Evolutionary conservation across 768 basidiomycete genomes (phyloP).

Genomic region (Suillus americanus): DNA sequence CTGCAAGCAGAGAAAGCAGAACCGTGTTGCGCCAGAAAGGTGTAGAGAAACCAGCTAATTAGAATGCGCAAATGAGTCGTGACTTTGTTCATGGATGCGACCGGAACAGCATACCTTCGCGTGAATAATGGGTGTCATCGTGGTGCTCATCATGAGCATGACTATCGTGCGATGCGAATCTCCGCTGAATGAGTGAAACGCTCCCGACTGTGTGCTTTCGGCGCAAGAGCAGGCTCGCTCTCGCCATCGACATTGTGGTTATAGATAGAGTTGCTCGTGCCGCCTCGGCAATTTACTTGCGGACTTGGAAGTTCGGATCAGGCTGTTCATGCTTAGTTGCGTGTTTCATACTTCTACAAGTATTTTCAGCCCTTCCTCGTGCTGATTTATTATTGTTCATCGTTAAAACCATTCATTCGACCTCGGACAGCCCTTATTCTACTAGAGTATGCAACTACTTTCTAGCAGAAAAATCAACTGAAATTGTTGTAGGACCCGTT

Average conservation of each 20-base stretch:
- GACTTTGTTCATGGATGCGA: neutral
- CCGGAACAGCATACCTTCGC: conserved; percentile 51
- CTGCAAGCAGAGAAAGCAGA: conserved; percentile 47
- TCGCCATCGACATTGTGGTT: conserved; percentile 42
- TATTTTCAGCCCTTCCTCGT: neutral
- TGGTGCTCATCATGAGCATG: conserved; percentile 40
- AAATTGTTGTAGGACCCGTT: neutral
- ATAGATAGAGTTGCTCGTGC: conserved; percentile 9
- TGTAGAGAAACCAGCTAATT: conserved; percentile 55
- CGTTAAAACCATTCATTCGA: neutral
- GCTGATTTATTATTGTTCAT: neutral
- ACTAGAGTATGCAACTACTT: neutral
- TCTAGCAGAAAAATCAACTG: neutral
- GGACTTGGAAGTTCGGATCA: conserved; percentile 4
- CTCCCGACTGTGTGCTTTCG: conserved; percentile 28
- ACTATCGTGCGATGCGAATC: conserved; percentile 44
- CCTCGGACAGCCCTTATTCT: neutral
- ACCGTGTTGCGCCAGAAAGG: conserved; percentile 69
- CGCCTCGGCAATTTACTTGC: conserved; percentile 12
- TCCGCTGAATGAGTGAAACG: conserved; percentile 35
- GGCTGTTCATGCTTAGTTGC: neutral
- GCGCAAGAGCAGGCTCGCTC: conserved; percentile 37
- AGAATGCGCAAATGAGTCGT: neutral
- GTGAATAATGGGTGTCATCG: conserved; percentile 45
- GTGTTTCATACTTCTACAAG: neutral